These are phyloP conservation scores for Endocalyx cinctus DNA, from an alignment of 2,329 filamentous ascomycete genomes.

Conservation along the genomic window DNA sequence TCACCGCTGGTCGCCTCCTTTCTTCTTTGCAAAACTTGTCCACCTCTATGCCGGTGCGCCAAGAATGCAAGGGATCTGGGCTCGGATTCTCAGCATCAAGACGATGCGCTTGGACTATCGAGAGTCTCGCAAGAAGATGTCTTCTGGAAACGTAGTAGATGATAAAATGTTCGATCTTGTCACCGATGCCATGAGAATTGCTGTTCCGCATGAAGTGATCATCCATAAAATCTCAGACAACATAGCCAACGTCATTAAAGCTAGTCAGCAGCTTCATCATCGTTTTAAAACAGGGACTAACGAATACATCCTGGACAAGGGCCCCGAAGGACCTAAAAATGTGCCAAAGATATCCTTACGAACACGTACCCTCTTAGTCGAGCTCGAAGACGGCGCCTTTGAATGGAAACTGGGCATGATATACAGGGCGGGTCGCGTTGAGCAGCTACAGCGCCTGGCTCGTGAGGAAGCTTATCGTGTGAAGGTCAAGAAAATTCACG, in stretches of 20 bases:
- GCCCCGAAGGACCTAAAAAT: constrained; percentile 77
- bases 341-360: constrained; percentile 83
- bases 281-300: constrained; percentile 83
- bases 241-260: constrained; percentile 80
- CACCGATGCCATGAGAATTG: constrained; percentile 80
- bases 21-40: constrained; percentile 69
- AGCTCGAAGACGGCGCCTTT: constrained; percentile 92
- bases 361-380: constrained; percentile 78
- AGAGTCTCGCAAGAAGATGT: constrained; percentile 66
- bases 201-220: constrained; percentile 85
- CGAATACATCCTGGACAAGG: constrained; percentile 82
- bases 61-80: constrained; percentile 78
- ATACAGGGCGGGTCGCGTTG: constrained; percentile 80
- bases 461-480: constrained; percentile 85
- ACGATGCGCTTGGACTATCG: constrained; percentile 75
- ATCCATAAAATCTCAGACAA: constrained; percentile 94
- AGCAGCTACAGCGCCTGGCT: constrained; percentile 85
- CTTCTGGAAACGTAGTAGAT: constrained; percentile 53
- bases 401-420: constrained; percentile 97
- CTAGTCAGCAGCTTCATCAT: constrained; percentile 85
- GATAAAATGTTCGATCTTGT: constrained; percentile 81
- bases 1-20: constrained; percentile 84
- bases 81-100: constrained; percentile 79
- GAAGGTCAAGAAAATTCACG: constrained; percentile 79
- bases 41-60: constrained; percentile 87